Conservation (phyloP, 2,329 filamentous ascomycete genomes). For the Nigrospora sphaerica region DNA sequence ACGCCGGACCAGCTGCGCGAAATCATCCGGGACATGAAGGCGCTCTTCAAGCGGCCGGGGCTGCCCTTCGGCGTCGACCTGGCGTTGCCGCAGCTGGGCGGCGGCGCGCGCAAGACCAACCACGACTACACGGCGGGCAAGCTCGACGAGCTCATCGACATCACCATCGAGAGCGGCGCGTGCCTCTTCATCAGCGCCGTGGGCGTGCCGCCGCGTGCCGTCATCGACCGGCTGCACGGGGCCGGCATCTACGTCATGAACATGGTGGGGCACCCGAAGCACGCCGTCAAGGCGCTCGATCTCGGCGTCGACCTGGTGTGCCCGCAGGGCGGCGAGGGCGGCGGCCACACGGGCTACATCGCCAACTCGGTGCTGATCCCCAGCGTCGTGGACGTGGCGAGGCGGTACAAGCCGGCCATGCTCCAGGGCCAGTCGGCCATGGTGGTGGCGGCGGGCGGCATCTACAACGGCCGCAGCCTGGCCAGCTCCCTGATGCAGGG, state of each 20-base stretch:
- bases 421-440: slow-evolving; percentile 65
- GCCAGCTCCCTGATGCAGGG: slow-evolving; percentile 83
- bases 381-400: slow-evolving; percentile 77
- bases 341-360: slow-evolving; percentile 86
- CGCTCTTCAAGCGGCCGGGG: slow-evolving; percentile 54
- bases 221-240: slow-evolving; percentile 71
- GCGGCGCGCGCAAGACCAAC: slow-evolving; percentile 78
- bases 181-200: slow-evolving; percentile 82
- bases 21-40: slow-evolving; percentile 83
- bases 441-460: slow-evolving; percentile 84
- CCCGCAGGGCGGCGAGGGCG: slow-evolving; percentile 87
- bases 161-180: slow-evolving; percentile 79
- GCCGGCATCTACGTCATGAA: slow-evolving; percentile 88
- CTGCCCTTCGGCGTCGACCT: slow-evolving; percentile 90
- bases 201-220: slow-evolving; percentile 68
- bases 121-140: slow-evolving; percentile 92
- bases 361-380: slow-evolving; percentile 83
- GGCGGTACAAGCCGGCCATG: slow-evolving; percentile 59
- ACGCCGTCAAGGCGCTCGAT: slow-evolving; percentile 81
- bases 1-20: slow-evolving; percentile 66
- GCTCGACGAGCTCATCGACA: slow-evolving; percentile 79
- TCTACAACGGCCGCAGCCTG: slow-evolving; percentile 74
- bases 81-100: slow-evolving; percentile 83
- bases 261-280: slow-evolving; percentile 91
- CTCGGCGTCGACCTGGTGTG: slow-evolving; percentile 87